Base-by-base conservation (phyloP, 768 basidiomycete species). In the Lactarius akahatsu region DNA sequence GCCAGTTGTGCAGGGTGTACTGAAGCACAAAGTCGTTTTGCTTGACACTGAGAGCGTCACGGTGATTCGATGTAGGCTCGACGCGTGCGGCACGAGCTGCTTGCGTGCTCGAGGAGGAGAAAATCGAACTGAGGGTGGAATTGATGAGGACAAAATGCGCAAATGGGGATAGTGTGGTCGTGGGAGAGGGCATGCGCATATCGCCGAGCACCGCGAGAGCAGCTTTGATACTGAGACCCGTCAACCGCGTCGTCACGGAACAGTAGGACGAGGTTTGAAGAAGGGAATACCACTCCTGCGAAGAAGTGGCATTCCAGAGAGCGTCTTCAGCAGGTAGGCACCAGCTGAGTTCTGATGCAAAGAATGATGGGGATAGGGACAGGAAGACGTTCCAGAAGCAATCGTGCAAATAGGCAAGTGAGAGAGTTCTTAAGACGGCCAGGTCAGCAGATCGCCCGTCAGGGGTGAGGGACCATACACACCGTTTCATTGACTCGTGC, bases 401-500 rank as follows among this genome's bases (percentile, higher is more conserved):
- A 69, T 86, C 84, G 64, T 85, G 83, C 13, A 84, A 72, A 73
- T 82, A 86, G 0, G 82, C 80, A 23, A 85, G 70, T 5, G 65
- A 60, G 56, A 70, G 61, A 34, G 63, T 56, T 30, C 71, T 71
- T n/a, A 11, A 45, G 64, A 18, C 32, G 23, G 47, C 18, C 28
- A 5, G 40, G 60, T 57, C 60, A 58, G 65, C 15, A 13, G 8
- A 26, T 43, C 34, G 57, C 40, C 11, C 16, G 18, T 28, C 30
- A 57, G 38, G n/a, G n/a, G 30, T 8, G 28, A 43, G 23, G 59
- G 56, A 15, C 57, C 58, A 23, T 61, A 70, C 77, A 69, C 63
- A 81, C 84, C 84, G 77, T 72, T 86, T 86, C 62, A 80, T 77
- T 16, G 77, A 82, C 72, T 86, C 85, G 63, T 81, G 78, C 41